phyloP scores from a whole-genome alignment of 345 rosid genomes.

The Acer negundo region DNA sequence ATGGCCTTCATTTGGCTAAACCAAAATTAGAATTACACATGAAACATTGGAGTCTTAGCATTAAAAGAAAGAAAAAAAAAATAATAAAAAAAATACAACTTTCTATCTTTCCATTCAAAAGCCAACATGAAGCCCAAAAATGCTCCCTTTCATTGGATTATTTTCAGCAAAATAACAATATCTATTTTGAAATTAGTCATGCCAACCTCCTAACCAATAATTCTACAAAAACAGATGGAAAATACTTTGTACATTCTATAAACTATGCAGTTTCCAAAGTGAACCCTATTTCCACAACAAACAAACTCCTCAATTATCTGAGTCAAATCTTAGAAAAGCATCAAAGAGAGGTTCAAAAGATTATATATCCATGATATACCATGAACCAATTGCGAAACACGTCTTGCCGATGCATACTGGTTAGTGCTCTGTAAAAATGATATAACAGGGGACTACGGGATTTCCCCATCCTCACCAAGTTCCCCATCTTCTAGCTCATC shows the following conservation, averaged over 20 bases:
- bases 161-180: constrained; percentile 6
- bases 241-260: constrained; percentile 9
- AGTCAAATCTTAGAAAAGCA: background rate
- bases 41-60: background rate
- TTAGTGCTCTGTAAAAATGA: background rate
- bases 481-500: constrained; percentile 98
- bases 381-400: constrained; percentile 1
- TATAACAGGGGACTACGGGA: constrained; percentile 36
- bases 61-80: background rate
- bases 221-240: background rate
- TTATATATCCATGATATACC: background rate
- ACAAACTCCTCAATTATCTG: background rate
- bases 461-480: constrained; percentile 91
- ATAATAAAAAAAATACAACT: background rate
- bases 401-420: constrained; percentile 15
- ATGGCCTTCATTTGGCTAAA: background rate
- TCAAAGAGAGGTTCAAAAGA: background rate
- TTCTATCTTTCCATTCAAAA: background rate
- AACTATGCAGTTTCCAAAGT: background rate
- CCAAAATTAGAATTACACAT: background rate
- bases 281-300: background rate
- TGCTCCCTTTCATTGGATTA: constrained; percentile 5
- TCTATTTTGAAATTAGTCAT: background rate
- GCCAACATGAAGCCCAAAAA: background rate
- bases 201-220: background rate